Conservation (phyloP, 192 early-diverging fungal species). For the Kickxella alabastrina region DNA sequence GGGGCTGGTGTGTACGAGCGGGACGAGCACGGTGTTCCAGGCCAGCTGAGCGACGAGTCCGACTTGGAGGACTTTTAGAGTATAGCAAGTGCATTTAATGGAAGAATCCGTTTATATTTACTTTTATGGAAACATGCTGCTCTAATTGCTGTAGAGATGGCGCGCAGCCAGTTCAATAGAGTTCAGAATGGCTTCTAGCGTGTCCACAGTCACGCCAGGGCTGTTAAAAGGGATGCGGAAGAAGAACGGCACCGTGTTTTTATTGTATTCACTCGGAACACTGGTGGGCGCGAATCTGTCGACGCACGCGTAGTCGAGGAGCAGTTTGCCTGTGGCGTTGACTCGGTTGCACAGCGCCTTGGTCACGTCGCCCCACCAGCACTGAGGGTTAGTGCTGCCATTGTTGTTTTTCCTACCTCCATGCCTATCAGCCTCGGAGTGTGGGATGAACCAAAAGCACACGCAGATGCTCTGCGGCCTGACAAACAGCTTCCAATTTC, state of each 20-base stretch:
- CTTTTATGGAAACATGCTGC: neutral
- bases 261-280: slow-evolving; percentile 16
- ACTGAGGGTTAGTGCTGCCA: neutral
- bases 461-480: slow-evolving; percentile 45
- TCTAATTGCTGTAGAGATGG: neutral
- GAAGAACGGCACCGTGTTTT: slow-evolving; percentile 54
- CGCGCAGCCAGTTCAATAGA: slow-evolving; percentile 53
- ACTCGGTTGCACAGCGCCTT: slow-evolving; percentile 34
- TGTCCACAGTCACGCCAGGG: slow-evolving; percentile 52
- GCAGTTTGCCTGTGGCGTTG: slow-evolving; percentile 53
- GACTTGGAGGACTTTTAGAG: slow-evolving; percentile 32
- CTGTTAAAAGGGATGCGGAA: slow-evolving; percentile 72
- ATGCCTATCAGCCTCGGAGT: too few species aligned
- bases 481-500: slow-evolving; percentile 48
- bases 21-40: slow-evolving; percentile 26
- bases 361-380: slow-evolving; percentile 25
- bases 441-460: slow-evolving; percentile 76
- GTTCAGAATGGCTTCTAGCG: slow-evolving; percentile 51
- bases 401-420: neutral
- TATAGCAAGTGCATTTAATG: neutral
- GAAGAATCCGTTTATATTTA: neutral
- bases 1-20: slow-evolving; percentile 3
- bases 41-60: slow-evolving; percentile 25
- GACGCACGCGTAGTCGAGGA: slow-evolving; percentile 67
- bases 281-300: neutral